A percentile compares a stretch with the other conserved stretches of the same genome.
Conservation (phyloP, 148 eudicot genomes). For the Fallopia convolvulus region DNA sequence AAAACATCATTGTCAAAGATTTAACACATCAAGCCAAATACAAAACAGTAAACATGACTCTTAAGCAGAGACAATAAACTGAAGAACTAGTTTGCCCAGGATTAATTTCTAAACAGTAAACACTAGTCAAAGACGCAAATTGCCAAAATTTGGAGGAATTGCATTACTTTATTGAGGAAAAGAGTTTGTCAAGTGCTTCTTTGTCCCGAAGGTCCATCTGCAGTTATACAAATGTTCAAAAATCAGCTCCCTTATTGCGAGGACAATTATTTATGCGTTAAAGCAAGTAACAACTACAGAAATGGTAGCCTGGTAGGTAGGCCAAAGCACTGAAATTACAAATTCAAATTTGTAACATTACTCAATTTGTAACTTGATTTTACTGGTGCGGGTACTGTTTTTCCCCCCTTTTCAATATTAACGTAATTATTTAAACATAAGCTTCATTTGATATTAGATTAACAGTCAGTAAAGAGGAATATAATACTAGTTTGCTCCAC, state of each 20-base stretch:
- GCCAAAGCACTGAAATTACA: neutral
- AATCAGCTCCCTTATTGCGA: neutral
- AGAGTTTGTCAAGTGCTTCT: constrained; percentile 65
- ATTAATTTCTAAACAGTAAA: neutral
- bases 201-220: constrained; percentile 87
- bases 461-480: neutral
- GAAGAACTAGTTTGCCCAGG: neutral
- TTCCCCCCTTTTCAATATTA: too few species aligned
- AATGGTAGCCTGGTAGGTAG: neutral
- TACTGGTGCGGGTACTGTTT: too few species aligned
- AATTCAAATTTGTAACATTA: too few species aligned
- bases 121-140: too few species aligned
- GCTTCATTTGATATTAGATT: too few species aligned
- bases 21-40: neutral
- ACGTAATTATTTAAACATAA: too few species aligned
- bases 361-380: too few species aligned
- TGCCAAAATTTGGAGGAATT: neutral
- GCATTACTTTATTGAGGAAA: constrained; percentile 72
- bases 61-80: neutral
- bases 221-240: constrained; percentile 16
- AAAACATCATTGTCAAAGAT: neutral
- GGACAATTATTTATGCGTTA: too few species aligned
- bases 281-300: too few species aligned
- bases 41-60: neutral
- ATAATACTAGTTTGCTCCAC: neutral